Conservation (phyloP, 2,329 filamentous ascomycete species). For the Lojkania enalia region DNA sequence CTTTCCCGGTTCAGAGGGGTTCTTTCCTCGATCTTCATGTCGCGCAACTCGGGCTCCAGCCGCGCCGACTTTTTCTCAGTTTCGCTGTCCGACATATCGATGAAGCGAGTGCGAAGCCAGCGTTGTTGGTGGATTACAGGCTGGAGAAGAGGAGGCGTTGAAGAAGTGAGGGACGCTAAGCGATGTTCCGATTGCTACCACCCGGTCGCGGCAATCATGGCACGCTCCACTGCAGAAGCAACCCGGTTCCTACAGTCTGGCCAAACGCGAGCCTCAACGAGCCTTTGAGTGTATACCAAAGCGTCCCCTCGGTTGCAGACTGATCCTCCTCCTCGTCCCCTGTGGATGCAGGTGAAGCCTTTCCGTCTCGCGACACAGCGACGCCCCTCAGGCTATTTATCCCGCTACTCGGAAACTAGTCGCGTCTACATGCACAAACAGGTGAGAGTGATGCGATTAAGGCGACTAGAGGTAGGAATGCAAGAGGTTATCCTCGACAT, state of each 20-base stretch:
- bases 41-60: conserved; percentile 50
- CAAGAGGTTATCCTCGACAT: conserved; percentile 23
- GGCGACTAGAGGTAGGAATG: conserved; percentile 5
- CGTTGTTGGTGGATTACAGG: conserved; percentile 19
- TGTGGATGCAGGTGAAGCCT: not conserved
- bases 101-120: conserved; percentile 16
- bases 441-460: conserved; percentile 2
- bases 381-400: too few relatives aligned
- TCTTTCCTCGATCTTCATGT: conserved; percentile 52
- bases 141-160: conserved; percentile 25
- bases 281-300: too few relatives aligned
- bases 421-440: conserved; percentile 11
- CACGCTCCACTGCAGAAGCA: conserved; percentile 30
- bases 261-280: too few relatives aligned
- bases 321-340: too few relatives aligned
- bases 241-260: too few relatives aligned
- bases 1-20: conserved; percentile 17
- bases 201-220: conserved; percentile 25
- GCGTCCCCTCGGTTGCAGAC: too few relatives aligned
- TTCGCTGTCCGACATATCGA: conserved; percentile 46
- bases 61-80: conserved; percentile 38
- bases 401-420: not conserved
- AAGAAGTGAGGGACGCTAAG: conserved; percentile 34
- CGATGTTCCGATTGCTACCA: conserved; percentile 29
- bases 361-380: not conserved